phyloP scores from a whole-genome alignment of 805 yeast genomes.

The Starmerella bombi region DNA sequence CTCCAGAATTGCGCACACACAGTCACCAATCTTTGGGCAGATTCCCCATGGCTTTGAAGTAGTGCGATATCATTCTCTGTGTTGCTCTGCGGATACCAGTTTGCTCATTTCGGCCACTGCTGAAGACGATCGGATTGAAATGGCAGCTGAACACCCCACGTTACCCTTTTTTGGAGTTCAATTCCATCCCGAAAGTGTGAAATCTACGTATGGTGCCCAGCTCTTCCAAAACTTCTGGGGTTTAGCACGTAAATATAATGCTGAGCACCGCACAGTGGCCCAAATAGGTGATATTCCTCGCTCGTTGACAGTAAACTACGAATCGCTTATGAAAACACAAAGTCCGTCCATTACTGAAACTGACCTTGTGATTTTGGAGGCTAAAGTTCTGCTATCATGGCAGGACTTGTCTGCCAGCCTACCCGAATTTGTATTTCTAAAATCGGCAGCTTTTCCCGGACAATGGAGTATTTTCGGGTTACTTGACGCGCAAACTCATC shows the following conservation, averaged over 20 bases:
- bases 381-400: too few relatives aligned
- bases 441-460: slow-evolving; percentile 77
- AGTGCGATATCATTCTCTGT: slow-evolving; percentile 83
- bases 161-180: slow-evolving; percentile 86
- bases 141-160: slow-evolving; percentile 59
- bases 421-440: slow-evolving; percentile 46
- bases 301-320: slow-evolving; percentile 2
- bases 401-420: too few relatives aligned
- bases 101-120: slow-evolving; percentile 7
- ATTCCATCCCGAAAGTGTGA: slow-evolving; percentile 92
- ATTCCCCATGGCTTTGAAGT: slow-evolving; percentile 41
- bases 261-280: neutral
- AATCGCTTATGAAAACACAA: neutral
- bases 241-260: slow-evolving; percentile 32
- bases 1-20: slow-evolving; percentile 34
- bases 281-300: slow-evolving; percentile 9
- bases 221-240: slow-evolving; percentile 52
- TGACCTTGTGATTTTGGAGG: too few relatives aligned
- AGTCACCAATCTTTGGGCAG: slow-evolving; percentile 31
- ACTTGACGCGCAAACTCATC: slow-evolving; percentile 18
- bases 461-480: slow-evolving; percentile 77
- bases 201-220: slow-evolving; percentile 53
- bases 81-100: slow-evolving; percentile 16
- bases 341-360: neutral
- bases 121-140: slow-evolving; percentile 38